Conservation (phyloP, 495 filamentous ascomycete genomes). For the Aspergillus nidulans region DNA sequence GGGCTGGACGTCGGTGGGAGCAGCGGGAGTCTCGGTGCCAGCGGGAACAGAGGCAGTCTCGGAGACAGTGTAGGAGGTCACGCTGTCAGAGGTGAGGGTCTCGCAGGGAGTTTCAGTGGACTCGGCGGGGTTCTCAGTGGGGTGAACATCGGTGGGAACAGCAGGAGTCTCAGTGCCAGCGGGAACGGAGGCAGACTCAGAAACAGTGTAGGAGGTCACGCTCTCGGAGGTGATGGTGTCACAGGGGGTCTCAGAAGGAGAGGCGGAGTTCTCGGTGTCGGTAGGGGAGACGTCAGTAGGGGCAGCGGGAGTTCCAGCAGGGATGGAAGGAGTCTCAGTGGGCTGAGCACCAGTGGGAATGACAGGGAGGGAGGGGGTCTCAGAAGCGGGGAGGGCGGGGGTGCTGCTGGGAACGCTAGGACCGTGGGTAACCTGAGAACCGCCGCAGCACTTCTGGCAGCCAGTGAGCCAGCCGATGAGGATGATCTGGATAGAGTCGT, state of each 20-base stretch:
- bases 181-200: not conserved
- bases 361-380: constrained; percentile 5
- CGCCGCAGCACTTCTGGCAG: constrained; percentile 25
- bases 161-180: constrained; percentile 4
- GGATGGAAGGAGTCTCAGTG: constrained; percentile 22
- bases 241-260: constrained; percentile 19
- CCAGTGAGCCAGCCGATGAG: constrained; percentile 42
- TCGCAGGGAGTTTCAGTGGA: constrained; percentile 19
- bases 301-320: constrained; percentile 14
- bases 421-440: constrained; percentile 19
- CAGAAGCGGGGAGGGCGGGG: constrained; percentile 16
- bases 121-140: not conserved
- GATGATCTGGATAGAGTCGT: constrained; percentile 25
- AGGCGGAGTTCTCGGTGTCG: not conserved
- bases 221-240: constrained; percentile 18
- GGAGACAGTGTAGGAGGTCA: constrained; percentile 11
- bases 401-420: constrained; percentile 21
- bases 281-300: constrained; percentile 9
- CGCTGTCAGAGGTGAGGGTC: constrained; percentile 16
- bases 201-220: constrained; percentile 11
- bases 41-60: not conserved
- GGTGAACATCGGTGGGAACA: constrained; percentile 4
- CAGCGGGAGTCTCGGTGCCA: constrained; percentile 1
- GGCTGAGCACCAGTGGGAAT: constrained; percentile 1
- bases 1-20: constrained; percentile 4